Evolutionary conservation across 1,284 basidiomycete species (phyloP).

Genomic region (Leccinum proliferum): DNA sequence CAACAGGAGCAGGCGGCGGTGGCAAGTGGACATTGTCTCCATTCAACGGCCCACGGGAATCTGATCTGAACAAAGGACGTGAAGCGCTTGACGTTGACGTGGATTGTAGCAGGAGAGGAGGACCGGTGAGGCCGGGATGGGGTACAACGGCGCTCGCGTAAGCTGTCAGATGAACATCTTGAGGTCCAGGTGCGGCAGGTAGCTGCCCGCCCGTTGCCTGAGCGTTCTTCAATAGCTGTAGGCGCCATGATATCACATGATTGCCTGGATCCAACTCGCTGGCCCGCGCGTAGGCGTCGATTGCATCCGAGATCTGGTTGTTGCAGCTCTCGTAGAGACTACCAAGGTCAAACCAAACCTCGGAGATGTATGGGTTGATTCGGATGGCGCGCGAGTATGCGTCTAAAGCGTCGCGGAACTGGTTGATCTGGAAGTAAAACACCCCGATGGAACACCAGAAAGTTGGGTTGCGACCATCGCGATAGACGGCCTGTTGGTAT

Average conservation of each 20-base stretch:
- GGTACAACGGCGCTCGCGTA: constrained; percentile 75
- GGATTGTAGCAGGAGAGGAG: constrained; percentile 55
- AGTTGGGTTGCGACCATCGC: constrained; percentile 97
- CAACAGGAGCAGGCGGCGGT: constrained; percentile 46
- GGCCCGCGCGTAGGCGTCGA: constrained; percentile 94
- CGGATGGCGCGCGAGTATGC: constrained; percentile 98
- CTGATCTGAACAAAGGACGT: constrained; percentile 57
- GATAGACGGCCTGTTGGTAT: constrained; percentile 98
- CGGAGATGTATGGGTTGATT: constrained; percentile 98
- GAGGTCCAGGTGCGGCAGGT: constrained; percentile 82
- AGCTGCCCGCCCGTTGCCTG: constrained; percentile 76
- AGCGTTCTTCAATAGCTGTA: constrained; percentile 74
- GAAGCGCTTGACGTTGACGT: constrained; percentile 29
- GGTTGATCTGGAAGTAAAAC: constrained; percentile 99
- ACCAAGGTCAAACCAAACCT: constrained; percentile 99
- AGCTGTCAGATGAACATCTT: constrained; percentile 93
- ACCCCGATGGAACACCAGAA: constrained; percentile 99
- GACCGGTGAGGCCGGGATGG: constrained; percentile 57
- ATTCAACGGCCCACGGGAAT: constrained; percentile 52
- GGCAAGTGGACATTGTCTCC: constrained; percentile 53
- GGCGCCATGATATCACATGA: constrained; percentile 69
- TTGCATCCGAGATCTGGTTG: constrained; percentile 98
- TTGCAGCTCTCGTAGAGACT: constrained; percentile 98
- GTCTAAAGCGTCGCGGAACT: constrained; percentile 96
- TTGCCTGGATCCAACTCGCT: constrained; percentile 87